Base-by-base conservation (phyloP, 2,329 filamentous ascomycete genomes). In the Paramyrothecium sp. region DNA sequence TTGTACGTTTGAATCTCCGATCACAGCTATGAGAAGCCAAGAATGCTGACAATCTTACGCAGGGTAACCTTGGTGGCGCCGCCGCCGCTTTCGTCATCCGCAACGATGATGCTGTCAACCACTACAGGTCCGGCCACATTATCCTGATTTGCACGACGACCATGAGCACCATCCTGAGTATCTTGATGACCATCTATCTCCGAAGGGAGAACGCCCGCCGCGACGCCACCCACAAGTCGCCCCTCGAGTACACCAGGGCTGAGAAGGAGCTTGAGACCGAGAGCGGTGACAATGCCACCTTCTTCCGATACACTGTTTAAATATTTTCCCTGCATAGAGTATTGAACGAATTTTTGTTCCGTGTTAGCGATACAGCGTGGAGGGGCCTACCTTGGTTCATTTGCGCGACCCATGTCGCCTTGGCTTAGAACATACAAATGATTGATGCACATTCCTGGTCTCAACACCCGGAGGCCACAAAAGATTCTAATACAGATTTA, bases 61-160 rank as follows among this genome's bases (percentile, higher is more conserved):
- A 70, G 67, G 70, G 71, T 61, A 78, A 73, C 61, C 65, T 73
- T 8, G 71, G 71, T 53, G 71, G 71, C 59, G 69, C 71, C 51
- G 55, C 72, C 44, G 65, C 71, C 54, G 71, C 69, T 50, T 74
- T 73, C 56, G 65, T 73, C 54, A 69, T 71, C 63, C 69, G 66
- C 57, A 63, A 64, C 58, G 59, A 65, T 26, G 81, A 85, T 34
- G 78, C 72, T 1, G 13, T 19, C n/a, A 83, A 83, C 2, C 75
- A 82, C 34, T 88, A 84, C 67, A 72, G 83, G 52, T 76, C 77
- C 30, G 86, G 86, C 10, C 86, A 89, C 64, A 81, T 81, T 1
- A 77, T 84, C 7, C 85, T 85, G 2, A 68, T 88, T 41, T 75
- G 75, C 4, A 73, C 87, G 59, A 83, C 85, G 2, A 77, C 73